Percentiles rank a stretch among this genome's conserved stretches.
Conservation (phyloP, 345 rosid species). For the Hypericum perforatum region DNA sequence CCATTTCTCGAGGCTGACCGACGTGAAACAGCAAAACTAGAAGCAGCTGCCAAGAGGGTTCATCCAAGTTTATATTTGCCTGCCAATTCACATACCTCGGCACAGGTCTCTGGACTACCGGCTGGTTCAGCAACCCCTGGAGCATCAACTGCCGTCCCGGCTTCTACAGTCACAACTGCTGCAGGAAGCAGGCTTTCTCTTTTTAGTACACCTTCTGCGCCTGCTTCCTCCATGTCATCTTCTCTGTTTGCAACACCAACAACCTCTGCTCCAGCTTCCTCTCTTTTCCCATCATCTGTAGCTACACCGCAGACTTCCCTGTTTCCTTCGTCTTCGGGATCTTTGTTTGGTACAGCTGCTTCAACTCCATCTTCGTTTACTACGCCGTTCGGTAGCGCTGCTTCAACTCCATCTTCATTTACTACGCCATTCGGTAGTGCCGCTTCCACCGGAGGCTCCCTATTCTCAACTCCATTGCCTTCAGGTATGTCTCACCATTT, state of each 20-base stretch:
- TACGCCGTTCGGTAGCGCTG: constrained; percentile 34
- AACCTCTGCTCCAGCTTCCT: constrained; percentile 46
- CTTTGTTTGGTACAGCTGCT: constrained; percentile 40
- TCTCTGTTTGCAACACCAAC: constrained; percentile 67
- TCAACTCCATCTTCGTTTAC: constrained; percentile 55
- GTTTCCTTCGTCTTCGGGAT: constrained; percentile 30
- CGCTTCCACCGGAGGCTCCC: constrained; percentile 40
- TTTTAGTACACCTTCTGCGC: constrained; percentile 53
- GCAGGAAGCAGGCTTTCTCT: constrained; percentile 66
- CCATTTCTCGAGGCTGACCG: constrained; percentile 98
- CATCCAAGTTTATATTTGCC: constrained; percentile 95
- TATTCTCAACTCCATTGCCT: constrained; percentile 56
- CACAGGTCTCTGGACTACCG: constrained; percentile 56
- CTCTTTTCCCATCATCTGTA: constrained; percentile 44
- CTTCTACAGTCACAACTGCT: constrained; percentile 41
- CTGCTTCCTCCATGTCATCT: constrained; percentile 34
- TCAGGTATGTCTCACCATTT: constrained; percentile 29
- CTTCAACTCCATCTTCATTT: constrained; percentile 49
- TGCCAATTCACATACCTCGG: constrained; percentile 56
- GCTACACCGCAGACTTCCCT: constrained; percentile 33
- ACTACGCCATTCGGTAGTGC: constrained; percentile 23
- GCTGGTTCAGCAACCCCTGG: constrained; percentile 42
- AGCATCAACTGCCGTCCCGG: constrained; percentile 33
- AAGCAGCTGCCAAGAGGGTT: constrained; percentile 92
- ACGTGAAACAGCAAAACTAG: constrained; percentile 87